Evolutionary conservation across 2,329 filamentous ascomycete genomes (phyloP).

Genomic region (Nemania sp.): DNA sequence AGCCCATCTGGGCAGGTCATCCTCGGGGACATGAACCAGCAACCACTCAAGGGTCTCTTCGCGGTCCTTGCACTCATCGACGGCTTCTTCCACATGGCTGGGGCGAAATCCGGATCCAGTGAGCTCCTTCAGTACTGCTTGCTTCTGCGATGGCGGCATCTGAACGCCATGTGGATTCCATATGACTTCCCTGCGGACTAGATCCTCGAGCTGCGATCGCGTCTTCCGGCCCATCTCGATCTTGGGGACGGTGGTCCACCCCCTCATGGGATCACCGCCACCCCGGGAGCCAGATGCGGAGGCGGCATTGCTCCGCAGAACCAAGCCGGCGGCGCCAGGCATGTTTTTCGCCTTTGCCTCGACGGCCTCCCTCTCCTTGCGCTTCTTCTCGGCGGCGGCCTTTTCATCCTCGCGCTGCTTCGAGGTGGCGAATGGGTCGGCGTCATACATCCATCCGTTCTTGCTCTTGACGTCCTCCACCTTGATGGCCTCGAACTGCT

Average conservation of each 20-base stretch:
- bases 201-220: conserved; percentile 74
- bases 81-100: conserved; percentile 88
- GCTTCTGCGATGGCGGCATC: conserved; percentile 63
- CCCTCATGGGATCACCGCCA: conserved; percentile 61
- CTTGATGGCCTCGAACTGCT: conserved; percentile 84
- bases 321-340: conserved; percentile 61
- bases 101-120: conserved; percentile 81
- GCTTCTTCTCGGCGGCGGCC: conserved; percentile 76
- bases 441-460: conserved; percentile 91
- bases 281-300: conserved; percentile 41
- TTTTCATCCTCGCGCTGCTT: conserved; percentile 80
- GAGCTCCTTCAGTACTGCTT: conserved; percentile 72
- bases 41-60: conserved; percentile 97
- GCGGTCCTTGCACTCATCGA: conserved; percentile 83
- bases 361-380: conserved; percentile 69
- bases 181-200: conserved; percentile 76
- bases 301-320: conserved; percentile 53
- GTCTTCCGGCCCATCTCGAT: conserved; percentile 90
- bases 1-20: conserved; percentile 92
- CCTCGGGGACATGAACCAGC: conserved; percentile 93
- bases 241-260: conserved; percentile 84
- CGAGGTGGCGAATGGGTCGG: conserved; percentile 85
- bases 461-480: conserved; percentile 77
- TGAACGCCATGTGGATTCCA: conserved; percentile 84
- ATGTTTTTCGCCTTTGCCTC: conserved; percentile 70